phyloP scores from a whole-genome alignment of 2,329 filamentous ascomycete species.

The Helminthosporium solani region DNA sequence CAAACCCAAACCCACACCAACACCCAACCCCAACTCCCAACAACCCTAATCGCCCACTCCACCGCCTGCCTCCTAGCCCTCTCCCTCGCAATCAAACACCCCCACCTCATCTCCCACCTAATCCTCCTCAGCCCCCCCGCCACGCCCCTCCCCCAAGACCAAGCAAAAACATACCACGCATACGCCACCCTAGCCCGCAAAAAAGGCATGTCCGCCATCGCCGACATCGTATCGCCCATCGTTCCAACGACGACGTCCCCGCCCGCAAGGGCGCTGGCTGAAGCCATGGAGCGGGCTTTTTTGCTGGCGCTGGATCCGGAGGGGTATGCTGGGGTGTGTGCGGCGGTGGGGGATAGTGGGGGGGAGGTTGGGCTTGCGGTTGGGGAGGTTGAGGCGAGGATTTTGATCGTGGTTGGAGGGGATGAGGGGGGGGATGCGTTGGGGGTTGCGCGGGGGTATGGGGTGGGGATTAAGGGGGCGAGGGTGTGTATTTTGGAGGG shows the following conservation, averaged over 20 bases:
- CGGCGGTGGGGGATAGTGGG: conserved; percentile 48
- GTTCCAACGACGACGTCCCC: conserved; percentile 41
- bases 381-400: conserved; percentile 15
- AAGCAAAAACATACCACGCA: conserved; percentile 26
- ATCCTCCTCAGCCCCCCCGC: conserved; percentile 53
- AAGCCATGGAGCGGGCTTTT: conserved; percentile 47
- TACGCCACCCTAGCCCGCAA: conserved; percentile 46
- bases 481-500: conserved; percentile 40
- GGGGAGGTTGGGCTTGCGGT: conserved; percentile 34
- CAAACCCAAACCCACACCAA: conserved; percentile 19
- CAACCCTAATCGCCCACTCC: conserved; percentile 54
- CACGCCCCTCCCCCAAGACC: conserved; percentile 46
- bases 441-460: conserved; percentile 21
- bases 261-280: conserved; percentile 46
- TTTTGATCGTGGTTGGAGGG: conserved; percentile 48
- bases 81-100: conserved; percentile 44
- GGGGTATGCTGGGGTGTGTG: conserved; percentile 57
- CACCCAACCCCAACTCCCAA: conserved; percentile 32
- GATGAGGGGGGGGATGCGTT: conserved; percentile 49
- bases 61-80: conserved; percentile 55
- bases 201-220: conserved; percentile 48
- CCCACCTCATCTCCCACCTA: conserved; percentile 46
- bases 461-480: conserved; percentile 27
- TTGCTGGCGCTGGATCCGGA: conserved; percentile 54
- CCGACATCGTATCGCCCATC: conserved; percentile 22